phyloP scores from a whole-genome alignment of 2,329 filamentous ascomycete species.

The Aureobasidium vineae region DNA sequence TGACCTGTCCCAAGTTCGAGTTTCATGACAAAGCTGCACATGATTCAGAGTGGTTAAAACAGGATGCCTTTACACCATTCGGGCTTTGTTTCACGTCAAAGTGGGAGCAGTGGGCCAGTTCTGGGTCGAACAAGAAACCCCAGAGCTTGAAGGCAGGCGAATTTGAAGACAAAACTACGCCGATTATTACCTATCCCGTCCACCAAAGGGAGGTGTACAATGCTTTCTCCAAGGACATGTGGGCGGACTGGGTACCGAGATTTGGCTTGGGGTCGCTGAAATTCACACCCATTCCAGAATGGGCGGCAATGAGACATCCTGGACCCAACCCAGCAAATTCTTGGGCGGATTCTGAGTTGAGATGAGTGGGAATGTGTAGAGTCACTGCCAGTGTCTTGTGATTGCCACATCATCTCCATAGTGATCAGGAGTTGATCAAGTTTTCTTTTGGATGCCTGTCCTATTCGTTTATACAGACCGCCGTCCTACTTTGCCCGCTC shows the following conservation, averaged over 20 bases:
- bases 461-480: no score
- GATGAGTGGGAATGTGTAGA: neutral
- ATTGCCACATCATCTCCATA: neutral
- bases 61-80: neutral
- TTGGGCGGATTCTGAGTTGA: neutral
- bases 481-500: no score
- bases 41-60: no score
- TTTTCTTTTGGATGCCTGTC: no score
- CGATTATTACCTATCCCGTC: neutral
- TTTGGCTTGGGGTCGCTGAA: neutral
- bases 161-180: neutral
- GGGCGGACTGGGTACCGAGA: neutral
- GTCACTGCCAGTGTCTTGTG: neutral
- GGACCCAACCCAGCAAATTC: neutral
- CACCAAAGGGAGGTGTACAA: neutral
- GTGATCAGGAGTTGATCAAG: no score
- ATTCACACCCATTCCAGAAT: neutral
- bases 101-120: neutral
- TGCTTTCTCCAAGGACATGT: neutral
- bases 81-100: neutral
- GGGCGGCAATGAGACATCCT: neutral
- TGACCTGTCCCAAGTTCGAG: no score
- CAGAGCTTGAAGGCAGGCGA: no score
- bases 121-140: no score
- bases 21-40: no score